Evolutionary conservation across 2,329 filamentous ascomycete genomes (phyloP), one percentile per base, ranked within the genome.

Genomic region (Fusarium nanum): DNA sequence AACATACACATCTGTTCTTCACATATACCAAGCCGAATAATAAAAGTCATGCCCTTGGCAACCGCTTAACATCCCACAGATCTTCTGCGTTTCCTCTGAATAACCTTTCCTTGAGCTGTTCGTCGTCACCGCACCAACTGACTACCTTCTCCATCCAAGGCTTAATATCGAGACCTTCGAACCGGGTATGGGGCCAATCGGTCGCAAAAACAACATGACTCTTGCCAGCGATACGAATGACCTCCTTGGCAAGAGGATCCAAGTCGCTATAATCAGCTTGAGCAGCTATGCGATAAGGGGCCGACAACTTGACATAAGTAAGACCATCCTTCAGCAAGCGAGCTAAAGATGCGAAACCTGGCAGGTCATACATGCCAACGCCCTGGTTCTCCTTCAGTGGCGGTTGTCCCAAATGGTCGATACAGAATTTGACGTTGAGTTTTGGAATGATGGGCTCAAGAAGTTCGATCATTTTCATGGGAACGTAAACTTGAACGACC

Each of bases 111-210:
- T 82, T 77, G 40, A 88, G 74, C 10, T 76, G 68, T 7, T 80
- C 77, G 56, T 85, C 80, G 2, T 80, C 78, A 3, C 79, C 81
- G 68, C 86, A 88, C 82, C 86, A 86, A 16, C 84, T 79, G 57
- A 90, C 74, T 50, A 87, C 85, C 55, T 77, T 81, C 61, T 87
- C 81, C 28, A 88, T 74, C 75, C 76, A 77, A 0, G 75, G 74
- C 30, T 49, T 79, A 23, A 89, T 86, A 71, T 90, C 84, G 4
- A 88, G 69, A 4, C 84, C 84, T 23, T 88, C 85, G 63, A 86
- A 90, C 14, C 88, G 81, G 5, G 89, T 91, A 75, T 90, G 88
- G 22, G 88, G 88, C 88, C 88, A 90, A 71, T 90, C 88, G 0
- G 86, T 88, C 2, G 87, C 87, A 75, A 88, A 90, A 0, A 90